phyloP scores from a whole-genome alignment of 768 basidiomycete species.

The Termitomyces bulborhizus region DNA sequence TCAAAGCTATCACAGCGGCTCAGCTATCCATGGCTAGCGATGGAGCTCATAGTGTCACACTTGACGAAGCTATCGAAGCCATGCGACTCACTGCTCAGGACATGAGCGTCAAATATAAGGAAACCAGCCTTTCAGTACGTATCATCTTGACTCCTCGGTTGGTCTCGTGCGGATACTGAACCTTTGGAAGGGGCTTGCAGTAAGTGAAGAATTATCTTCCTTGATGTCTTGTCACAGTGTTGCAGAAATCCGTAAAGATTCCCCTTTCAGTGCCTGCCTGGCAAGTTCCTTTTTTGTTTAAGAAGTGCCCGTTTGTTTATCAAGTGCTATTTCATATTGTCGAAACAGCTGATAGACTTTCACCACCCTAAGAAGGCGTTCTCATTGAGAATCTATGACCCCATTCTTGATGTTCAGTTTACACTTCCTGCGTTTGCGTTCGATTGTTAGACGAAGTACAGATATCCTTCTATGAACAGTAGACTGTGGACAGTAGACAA shows the following conservation, averaged over 20 bases:
- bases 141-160: background rate
- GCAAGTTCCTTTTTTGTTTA: constrained; percentile 20
- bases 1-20: constrained; percentile 90
- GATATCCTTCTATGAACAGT: background rate
- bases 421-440: background rate
- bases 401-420: background rate
- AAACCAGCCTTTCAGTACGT: constrained; percentile 85
- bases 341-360: background rate
- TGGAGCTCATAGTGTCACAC: constrained; percentile 78
- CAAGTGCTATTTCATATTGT: background rate
- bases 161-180: background rate
- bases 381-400: background rate
- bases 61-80: constrained; percentile 95
- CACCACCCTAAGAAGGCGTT: background rate
- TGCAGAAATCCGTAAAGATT: constrained; percentile 71
- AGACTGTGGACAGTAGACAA: no score
- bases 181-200: constrained; percentile 33
- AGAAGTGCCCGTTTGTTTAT: background rate
- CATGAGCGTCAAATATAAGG: constrained; percentile 95
- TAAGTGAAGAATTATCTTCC: constrained; percentile 13
- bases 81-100: constrained; percentile 91
- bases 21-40: constrained; percentile 92
- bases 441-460: background rate
- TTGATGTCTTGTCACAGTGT: background rate
- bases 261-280: constrained; percentile 84